Conservation (phyloP, 139 green algal species). For the Chlorella sp. region DNA sequence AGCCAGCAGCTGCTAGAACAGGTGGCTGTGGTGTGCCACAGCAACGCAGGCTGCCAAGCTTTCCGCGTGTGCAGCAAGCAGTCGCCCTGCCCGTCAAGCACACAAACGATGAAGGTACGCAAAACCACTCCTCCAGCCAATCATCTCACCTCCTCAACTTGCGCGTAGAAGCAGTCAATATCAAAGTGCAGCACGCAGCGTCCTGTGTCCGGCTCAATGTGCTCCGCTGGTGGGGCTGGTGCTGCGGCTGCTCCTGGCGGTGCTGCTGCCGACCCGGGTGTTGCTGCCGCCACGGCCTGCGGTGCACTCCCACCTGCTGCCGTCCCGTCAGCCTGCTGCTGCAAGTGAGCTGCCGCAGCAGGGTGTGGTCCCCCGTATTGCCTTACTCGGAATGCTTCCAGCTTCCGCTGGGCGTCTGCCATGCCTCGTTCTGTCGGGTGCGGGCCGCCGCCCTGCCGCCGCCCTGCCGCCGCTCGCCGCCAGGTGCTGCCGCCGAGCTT, state of each 20-base stretch:
- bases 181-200: conserved; percentile 81
- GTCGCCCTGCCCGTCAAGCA: too few species aligned
- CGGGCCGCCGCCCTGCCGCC: not conserved
- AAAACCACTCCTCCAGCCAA: too few species aligned
- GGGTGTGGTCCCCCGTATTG: not conserved
- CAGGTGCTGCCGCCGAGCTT: too few species aligned
- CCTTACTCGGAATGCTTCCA: not conserved
- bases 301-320: not conserved
- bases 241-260: too few species aligned
- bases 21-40: too few species aligned
- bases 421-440: too few species aligned
- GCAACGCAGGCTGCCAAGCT: not conserved
- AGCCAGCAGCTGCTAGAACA: too few species aligned
- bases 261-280: not conserved
- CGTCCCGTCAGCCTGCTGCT: too few species aligned
- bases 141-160: conserved; percentile 80
- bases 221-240: not conserved
- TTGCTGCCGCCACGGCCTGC: not conserved
- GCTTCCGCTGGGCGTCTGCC: not conserved
- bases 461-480: not conserved
- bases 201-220: conserved; percentile 33
- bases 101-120: too few species aligned
- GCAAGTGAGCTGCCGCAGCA: not conserved
- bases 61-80: too few species aligned
- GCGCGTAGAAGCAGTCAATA: conserved; percentile 79